A percentile compares a stretch with the other conserved stretches of the same genome.
phyloP scores from a whole-genome alignment of 208 protist genomes.

The Wallacemonas sp. region DNA sequence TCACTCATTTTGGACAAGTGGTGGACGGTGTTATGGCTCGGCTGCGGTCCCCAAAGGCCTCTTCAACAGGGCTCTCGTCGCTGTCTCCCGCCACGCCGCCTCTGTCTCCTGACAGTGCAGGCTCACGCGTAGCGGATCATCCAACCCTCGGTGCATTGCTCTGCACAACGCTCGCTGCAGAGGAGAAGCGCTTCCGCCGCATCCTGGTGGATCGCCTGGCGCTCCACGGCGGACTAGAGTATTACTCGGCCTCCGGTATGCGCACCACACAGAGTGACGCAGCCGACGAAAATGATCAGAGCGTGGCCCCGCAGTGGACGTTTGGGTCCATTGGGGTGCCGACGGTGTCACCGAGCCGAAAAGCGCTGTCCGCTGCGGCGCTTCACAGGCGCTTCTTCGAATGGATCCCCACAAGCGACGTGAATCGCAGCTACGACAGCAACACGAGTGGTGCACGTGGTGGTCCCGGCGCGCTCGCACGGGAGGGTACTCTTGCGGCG shows the following conservation, averaged over 20 bases:
- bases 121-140: too few species aligned
- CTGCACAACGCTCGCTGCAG: neutral
- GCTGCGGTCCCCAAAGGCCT: neutral
- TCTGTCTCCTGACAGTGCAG: too few species aligned
- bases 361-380: neutral
- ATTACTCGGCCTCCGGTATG: neutral
- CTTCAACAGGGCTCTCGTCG: neutral
- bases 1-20: neutral
- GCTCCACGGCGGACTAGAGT: neutral
- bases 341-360: neutral
- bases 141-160: neutral
- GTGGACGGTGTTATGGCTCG: neutral
- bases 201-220: neutral
- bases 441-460: neutral
- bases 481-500: neutral
- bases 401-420: neutral
- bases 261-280: neutral
- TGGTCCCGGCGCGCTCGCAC: neutral
- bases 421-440: neutral
- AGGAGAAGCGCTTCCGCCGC: neutral
- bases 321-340: neutral
- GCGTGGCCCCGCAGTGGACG: neutral
- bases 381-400: slow-evolving; percentile 3
- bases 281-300: neutral
- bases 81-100: neutral